These are phyloP conservation scores for Penicillium sp. DNA, from an alignment of 2,329 filamentous ascomycete species.

Conservation along the genomic window DNA sequence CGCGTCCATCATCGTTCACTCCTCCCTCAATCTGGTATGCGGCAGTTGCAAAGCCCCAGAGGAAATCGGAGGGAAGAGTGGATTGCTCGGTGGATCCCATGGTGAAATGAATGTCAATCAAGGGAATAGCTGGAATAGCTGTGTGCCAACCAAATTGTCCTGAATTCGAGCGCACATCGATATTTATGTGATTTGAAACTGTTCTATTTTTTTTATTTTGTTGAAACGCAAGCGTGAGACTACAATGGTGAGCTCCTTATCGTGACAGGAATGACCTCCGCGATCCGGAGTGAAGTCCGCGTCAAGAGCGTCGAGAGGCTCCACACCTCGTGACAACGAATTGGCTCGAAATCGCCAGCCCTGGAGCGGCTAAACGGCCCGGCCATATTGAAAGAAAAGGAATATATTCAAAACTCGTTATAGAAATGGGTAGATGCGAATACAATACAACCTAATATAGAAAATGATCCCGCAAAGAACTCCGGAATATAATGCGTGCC, in stretches of 20 bases:
- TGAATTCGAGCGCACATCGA: not conserved
- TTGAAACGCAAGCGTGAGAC: constrained; percentile 2
- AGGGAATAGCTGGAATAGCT: not conserved
- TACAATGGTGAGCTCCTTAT: constrained; percentile 15
- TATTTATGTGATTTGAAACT: constrained; percentile 7
- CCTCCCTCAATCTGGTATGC: constrained; percentile 82
- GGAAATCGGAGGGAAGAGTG: constrained; percentile 57
- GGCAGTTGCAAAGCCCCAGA: constrained; percentile 73
- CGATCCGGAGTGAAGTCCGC: constrained; percentile 17
- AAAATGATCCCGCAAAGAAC: constrained; percentile 13
- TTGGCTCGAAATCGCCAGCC: constrained; percentile 1
- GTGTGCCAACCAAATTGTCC: not conserved
- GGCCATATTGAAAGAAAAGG: constrained; percentile 5
- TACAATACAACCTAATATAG: constrained; percentile 4
- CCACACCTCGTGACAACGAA: constrained; percentile 7
- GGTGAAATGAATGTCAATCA: not conserved
- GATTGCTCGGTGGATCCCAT: constrained; percentile 25
- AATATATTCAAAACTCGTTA: constrained; percentile 1
- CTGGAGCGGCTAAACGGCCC: constrained; percentile 9
- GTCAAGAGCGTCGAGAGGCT: constrained; percentile 15
- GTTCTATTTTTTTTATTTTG: not conserved
- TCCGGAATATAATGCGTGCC: constrained; percentile 14
- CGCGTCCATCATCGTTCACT: constrained; percentile 64
- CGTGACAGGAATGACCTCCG: constrained; percentile 22
- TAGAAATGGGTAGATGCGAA: not conserved